Evolutionary conservation across 129 eudicot genomes (phyloP), one percentile per base, ranked within the genome.

Genomic region (Tagetes patula): DNA sequence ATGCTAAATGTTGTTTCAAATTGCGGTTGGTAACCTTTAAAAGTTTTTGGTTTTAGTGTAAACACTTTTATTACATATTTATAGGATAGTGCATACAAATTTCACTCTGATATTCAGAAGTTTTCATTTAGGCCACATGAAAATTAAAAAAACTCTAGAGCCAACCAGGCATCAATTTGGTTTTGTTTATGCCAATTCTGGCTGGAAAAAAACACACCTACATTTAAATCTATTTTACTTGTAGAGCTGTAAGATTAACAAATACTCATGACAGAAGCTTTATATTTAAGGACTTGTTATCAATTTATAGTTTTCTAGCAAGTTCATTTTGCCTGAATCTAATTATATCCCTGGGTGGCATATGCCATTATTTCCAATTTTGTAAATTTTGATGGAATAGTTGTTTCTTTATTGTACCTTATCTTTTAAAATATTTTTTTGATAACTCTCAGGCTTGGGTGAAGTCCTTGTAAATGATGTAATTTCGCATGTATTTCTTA

Each of bases 381-480:
- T 54, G 11, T 14, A 54, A 13, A 46, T 72, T 31, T 13, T 13
- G 5, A 42, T 74, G 60, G 27, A 53, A 33, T 34, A 47, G 34
- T 66, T 66, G n/a, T 46, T 54, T 65, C 37, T 53, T 53, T 43
- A 11, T 45, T 71, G 56, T 47, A 69, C 20, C 27, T 27, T 58
- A 30, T 69, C 62, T 58, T 54, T 41, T 74, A 41, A 67, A 41
- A 43, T 13, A 32, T 53, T 67, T 61, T 72, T 47, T 67, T 86
- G 66, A 37, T 82, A 69, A 43, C 41, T 48, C 8, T 76, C 88
- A 90, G 99, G 95, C 20, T 86, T 95, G 88, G 93, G 97, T 55
- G 99, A 91, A 64, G 75, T 90, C 71, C 99, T 95, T 42, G 88
- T 88, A 38, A 82, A 83, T 69, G 99, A 95, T 86, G 99, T 92